Evolutionary conservation across 2,329 filamentous ascomycete species (phyloP).

Genomic region (Gnomoniopsis sp.): DNA sequence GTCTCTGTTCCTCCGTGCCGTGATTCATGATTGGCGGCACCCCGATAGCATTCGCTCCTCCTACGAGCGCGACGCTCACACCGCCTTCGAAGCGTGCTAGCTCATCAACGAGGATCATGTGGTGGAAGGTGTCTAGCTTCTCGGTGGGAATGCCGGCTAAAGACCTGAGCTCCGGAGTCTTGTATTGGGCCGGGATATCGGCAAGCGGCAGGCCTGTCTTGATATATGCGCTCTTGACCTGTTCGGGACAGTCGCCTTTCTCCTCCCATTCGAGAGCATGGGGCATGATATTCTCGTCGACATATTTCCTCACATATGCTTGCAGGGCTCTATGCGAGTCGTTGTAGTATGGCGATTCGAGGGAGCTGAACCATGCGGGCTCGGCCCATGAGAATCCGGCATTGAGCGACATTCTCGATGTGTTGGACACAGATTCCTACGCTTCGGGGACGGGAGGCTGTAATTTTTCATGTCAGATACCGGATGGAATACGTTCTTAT

Average conservation of each 20-base stretch:
- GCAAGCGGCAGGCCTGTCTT: constrained; percentile 31
- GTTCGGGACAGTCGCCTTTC: constrained; percentile 44
- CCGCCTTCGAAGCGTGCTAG: constrained; percentile 44
- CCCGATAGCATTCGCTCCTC: constrained; percentile 53
- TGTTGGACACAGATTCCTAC: background rate
- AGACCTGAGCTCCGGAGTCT: constrained; percentile 34
- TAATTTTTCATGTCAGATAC: too few relatives aligned
- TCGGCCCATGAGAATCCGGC: constrained; percentile 22
- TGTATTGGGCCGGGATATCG: constrained; percentile 32
- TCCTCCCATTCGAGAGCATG: constrained; percentile 61
- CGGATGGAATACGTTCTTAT: too few relatives aligned
- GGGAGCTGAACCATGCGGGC: constrained; percentile 22
- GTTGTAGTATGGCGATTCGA: constrained; percentile 54
- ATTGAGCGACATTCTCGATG: background rate
- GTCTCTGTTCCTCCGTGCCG: constrained; percentile 25
- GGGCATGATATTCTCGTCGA: constrained; percentile 53
- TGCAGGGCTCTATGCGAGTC: constrained; percentile 55
- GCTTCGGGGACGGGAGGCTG: too few relatives aligned
- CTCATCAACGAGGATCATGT: constrained; percentile 34
- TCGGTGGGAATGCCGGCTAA: constrained; percentile 35
- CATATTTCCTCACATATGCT: constrained; percentile 52
- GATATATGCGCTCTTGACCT: constrained; percentile 30
- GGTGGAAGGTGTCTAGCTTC: constrained; percentile 35
- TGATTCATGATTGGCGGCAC: constrained; percentile 24
- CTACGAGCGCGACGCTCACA: constrained; percentile 50